A percentile compares a stretch with the other conserved stretches of the same genome.
phyloP scores from a whole-genome alignment of 83 land plant species.

The Diphasiastrum complanatum region DNA sequence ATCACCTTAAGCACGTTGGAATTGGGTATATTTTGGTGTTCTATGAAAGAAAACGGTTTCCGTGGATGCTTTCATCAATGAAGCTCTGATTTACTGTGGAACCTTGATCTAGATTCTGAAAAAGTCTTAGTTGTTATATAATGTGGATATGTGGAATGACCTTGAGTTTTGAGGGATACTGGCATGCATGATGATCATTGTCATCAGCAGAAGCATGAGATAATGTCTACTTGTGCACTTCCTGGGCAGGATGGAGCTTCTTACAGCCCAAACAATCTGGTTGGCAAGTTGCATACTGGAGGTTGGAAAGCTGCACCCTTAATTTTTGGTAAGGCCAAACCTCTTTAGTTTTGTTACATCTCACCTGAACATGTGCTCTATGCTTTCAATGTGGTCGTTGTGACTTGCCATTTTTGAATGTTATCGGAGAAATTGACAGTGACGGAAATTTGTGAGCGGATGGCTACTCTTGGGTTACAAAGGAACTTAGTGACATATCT shows the following conservation, averaged over 20 bases:
- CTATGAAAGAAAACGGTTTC: too few species aligned
- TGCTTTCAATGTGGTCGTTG: neutral
- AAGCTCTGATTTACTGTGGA: too few species aligned
- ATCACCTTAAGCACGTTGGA: too few species aligned
- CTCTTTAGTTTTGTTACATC: neutral
- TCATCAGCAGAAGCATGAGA: too few species aligned
- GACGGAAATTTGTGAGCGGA: conserved; percentile 6
- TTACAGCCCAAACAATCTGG: conserved; percentile 18
- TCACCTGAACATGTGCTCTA: neutral
- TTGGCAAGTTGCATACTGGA: conserved; percentile 26
- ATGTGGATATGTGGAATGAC: too few species aligned
- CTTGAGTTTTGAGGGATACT: too few species aligned
- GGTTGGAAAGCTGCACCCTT: conserved; percentile 39
- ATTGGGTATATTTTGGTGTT: too few species aligned
- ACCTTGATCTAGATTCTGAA: too few species aligned
- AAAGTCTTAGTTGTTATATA: too few species aligned
- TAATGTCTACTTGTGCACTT: too few species aligned
- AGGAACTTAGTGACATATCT: conserved; percentile 10
- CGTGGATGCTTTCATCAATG: too few species aligned
- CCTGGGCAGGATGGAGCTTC: conserved; percentile 33
- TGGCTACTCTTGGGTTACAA: conserved; percentile 8
- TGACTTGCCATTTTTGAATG: neutral
- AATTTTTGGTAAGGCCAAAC: conserved; percentile 22
- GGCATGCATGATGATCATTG: too few species aligned
- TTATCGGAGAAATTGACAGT: neutral